Conservation (phyloP, 2,329 filamentous ascomycete species). For the Colletotrichum musae region DNA sequence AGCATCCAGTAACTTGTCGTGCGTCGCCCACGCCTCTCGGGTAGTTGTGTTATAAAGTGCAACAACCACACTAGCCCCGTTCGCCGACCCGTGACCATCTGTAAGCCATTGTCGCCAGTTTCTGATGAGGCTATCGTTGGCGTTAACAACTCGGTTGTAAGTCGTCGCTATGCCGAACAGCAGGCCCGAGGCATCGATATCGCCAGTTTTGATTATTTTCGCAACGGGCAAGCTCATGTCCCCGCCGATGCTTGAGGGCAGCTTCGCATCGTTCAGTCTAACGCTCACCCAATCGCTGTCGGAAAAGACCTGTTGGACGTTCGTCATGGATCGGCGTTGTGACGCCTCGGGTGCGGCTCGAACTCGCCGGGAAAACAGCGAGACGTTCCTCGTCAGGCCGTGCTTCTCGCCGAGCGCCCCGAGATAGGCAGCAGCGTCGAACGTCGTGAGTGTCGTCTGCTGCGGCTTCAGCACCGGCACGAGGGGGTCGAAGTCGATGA, state of each 20-base stretch:
- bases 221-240: constrained; percentile 49
- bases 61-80: constrained; percentile 60
- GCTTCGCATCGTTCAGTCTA: constrained; percentile 19
- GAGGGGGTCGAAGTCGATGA: constrained; percentile 31
- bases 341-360: constrained; percentile 7
- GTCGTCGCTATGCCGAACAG: constrained; percentile 55
- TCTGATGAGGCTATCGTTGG: constrained; percentile 55
- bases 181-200: constrained; percentile 55
- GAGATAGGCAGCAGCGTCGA: constrained; percentile 17
- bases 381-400: constrained; percentile 26
- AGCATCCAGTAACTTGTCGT: constrained; percentile 29
- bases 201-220: constrained; percentile 47
- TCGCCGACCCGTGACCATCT: constrained; percentile 54
- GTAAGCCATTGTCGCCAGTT: constrained; percentile 64
- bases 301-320: constrained; percentile 15
- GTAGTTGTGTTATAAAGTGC: constrained; percentile 56
- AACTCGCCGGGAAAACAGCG: constrained; percentile 27
- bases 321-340: constrained; percentile 13
- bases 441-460: neutral
- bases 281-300: constrained; percentile 19
- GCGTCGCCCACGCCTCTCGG: constrained; percentile 51
- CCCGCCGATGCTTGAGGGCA: neutral
- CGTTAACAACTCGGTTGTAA: constrained; percentile 55
- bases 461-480: constrained; percentile 27
- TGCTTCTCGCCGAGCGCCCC: constrained; percentile 28